Conservation (phyloP, 495 filamentous ascomycete species). For the Clohesyomyces aquaticus region DNA sequence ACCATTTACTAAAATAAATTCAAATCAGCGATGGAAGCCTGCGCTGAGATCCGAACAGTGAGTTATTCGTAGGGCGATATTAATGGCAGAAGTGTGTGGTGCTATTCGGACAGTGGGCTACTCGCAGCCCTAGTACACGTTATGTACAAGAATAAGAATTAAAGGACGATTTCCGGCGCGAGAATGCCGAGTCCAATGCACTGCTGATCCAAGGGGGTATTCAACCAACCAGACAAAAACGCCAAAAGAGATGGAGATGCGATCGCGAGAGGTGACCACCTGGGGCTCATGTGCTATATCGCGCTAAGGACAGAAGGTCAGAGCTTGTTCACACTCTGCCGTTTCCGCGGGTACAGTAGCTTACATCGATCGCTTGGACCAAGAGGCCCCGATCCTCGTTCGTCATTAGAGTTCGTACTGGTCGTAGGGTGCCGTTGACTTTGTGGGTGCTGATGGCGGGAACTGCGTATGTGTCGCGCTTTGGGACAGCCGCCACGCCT, state of each 20-base stretch:
- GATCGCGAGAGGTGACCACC: not conserved
- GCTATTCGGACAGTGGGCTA: no score
- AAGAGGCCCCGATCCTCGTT: not conserved
- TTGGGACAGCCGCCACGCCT: conserved; percentile 15
- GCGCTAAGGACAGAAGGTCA: no score
- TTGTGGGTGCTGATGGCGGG: not conserved
- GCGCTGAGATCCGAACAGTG: no score
- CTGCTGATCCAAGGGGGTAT: not conserved
- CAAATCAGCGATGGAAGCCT: no score
- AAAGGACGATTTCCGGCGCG: not conserved
- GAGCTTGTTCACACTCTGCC: no score
- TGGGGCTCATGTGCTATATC: no score
- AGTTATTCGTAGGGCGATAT: no score
- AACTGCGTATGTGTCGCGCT: not conserved
- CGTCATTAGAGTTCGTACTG: conserved; percentile 4
- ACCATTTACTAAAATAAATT: no score
- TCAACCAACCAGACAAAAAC: not conserved
- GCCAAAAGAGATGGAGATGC: not conserved
- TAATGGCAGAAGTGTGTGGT: no score
- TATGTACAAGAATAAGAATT: not conserved
- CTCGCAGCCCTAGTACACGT: no score
- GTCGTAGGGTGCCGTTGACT: conserved; percentile 2
- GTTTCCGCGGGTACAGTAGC: not conserved
- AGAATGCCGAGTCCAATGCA: not conserved
- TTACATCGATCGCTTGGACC: not conserved